Evolutionary conservation across 371 early-diverging fungal species (phyloP).

Genomic region (Mortierella sp.): DNA sequence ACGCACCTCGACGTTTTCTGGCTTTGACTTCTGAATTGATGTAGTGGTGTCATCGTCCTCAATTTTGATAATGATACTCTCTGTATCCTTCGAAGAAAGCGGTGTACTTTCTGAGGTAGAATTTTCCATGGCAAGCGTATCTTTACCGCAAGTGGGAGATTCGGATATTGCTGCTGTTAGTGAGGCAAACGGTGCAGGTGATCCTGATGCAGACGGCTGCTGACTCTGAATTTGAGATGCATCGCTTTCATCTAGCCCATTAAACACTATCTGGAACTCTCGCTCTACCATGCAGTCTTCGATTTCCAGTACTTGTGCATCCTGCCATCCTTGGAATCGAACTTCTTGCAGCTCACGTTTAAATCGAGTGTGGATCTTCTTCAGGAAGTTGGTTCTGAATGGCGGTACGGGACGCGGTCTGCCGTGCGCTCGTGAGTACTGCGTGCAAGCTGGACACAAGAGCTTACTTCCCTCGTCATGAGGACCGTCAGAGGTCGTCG

Average conservation of each 20-base stretch:
- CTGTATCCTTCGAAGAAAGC: conserved; percentile 4
- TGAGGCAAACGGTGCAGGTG: conserved; percentile 12
- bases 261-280: conserved; percentile 52
- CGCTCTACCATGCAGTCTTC: conserved; percentile 49
- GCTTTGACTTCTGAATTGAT: neutral
- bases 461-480: conserved; percentile 19
- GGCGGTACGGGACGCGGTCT: conserved; percentile 45
- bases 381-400: conserved; percentile 47
- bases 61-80: conserved; percentile 47
- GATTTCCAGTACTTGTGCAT: conserved; percentile 54
- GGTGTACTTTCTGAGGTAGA: neutral
- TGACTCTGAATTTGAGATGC: conserved; percentile 11
- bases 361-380: conserved; percentile 50
- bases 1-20: conserved; percentile 29
- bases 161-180: neutral
- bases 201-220: conserved; percentile 7
- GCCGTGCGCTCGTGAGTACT: conserved; percentile 36
- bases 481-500: neutral
- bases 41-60: conserved; percentile 40
- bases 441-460: conserved; percentile 42
- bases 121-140: neutral
- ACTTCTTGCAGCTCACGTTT: conserved; percentile 53
- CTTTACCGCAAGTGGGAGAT: neutral
- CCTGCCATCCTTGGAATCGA: conserved; percentile 57
- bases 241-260: conserved; percentile 44